phyloP scores from a whole-genome alignment of 176 grass and related monocot species.

The Aegilops bicornis region DNA sequence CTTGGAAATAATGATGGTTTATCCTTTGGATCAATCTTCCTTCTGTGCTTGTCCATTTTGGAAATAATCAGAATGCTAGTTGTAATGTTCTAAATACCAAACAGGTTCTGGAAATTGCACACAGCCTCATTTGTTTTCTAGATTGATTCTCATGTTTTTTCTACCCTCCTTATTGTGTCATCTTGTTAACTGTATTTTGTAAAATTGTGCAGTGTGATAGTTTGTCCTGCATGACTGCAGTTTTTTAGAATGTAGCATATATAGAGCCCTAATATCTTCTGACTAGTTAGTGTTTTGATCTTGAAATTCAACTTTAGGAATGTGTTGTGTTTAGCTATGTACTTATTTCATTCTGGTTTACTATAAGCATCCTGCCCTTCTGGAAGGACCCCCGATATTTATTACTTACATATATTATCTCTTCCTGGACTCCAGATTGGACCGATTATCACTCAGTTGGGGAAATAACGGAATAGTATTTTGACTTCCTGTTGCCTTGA shows the following conservation, averaged over 20 bases:
- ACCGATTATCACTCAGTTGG: constrained; percentile 24
- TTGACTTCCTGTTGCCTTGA: constrained; percentile 6
- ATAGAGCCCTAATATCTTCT: neutral
- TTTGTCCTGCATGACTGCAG: constrained; percentile 9
- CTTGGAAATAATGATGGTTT: neutral
- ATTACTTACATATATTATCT: constrained; percentile 29
- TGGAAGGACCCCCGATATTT: constrained; percentile 6
- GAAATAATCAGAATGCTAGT: neutral
- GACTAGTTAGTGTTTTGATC: neutral
- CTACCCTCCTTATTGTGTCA: neutral
- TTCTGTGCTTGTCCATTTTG: neutral
- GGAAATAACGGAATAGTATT: constrained; percentile 30
- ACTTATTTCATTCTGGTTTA: constrained; percentile 20
- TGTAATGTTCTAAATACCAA: neutral
- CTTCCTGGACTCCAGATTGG: constrained; percentile 38
- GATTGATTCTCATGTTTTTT: neutral
- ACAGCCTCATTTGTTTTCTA: neutral
- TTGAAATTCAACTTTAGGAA: constrained; percentile 8
- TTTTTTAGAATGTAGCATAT: constrained; percentile 16
- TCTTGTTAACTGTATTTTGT: constrained; percentile 5
- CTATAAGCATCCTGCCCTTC: constrained; percentile 12
- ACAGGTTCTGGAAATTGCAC: neutral
- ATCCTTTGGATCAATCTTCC: neutral
- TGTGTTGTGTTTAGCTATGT: constrained; percentile 1
- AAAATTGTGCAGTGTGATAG: neutral